Conservation (phyloP, 2,329 filamentous ascomycete genomes). For the Aspergillus fumigatiaffinis region DNA sequence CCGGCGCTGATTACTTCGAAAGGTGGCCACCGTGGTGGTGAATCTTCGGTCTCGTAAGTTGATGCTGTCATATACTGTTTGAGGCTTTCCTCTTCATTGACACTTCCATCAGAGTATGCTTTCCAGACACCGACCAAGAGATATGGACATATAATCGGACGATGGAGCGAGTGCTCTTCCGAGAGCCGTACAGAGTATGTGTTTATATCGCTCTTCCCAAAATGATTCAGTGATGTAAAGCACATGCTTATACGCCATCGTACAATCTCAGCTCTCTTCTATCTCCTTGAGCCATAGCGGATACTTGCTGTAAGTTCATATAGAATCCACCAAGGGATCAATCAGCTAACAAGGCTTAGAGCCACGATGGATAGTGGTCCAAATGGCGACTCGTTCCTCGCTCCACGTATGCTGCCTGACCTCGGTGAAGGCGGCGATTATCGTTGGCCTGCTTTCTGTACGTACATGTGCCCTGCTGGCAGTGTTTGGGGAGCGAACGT, state of each 20-base stretch:
- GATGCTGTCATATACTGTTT: neutral
- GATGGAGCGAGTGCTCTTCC: slow-evolving; percentile 31
- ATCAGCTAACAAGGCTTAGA: slow-evolving; percentile 22
- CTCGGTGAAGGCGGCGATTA: slow-evolving; percentile 31
- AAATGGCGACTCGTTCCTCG: slow-evolving; percentile 29
- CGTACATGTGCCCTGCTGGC: slow-evolving; percentile 2
- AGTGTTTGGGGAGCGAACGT: neutral
- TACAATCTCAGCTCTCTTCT: slow-evolving; percentile 27
- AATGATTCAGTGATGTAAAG: neutral
- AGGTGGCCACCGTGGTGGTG: slow-evolving; percentile 27
- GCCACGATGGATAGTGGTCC: slow-evolving; percentile 35
- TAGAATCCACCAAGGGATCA: neutral
- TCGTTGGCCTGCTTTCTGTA: slow-evolving; percentile 29
- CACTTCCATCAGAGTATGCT: slow-evolving; percentile 25
- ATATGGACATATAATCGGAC: slow-evolving; percentile 31
- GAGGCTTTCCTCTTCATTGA: neutral
- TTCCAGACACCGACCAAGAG: slow-evolving; percentile 28
- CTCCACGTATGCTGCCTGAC: slow-evolving; percentile 27
- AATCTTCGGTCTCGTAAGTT: slow-evolving; percentile 32
- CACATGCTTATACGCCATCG: neutral
- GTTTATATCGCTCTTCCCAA: neutral
- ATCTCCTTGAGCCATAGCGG: slow-evolving; percentile 35
- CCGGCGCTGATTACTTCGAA: slow-evolving; percentile 10
- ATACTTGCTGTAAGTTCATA: slow-evolving; percentile 27
- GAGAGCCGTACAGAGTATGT: slow-evolving; percentile 30